phyloP scores from a whole-genome alignment of 2,329 filamentous ascomycete species.

The Aspergillus carbonarius region DNA sequence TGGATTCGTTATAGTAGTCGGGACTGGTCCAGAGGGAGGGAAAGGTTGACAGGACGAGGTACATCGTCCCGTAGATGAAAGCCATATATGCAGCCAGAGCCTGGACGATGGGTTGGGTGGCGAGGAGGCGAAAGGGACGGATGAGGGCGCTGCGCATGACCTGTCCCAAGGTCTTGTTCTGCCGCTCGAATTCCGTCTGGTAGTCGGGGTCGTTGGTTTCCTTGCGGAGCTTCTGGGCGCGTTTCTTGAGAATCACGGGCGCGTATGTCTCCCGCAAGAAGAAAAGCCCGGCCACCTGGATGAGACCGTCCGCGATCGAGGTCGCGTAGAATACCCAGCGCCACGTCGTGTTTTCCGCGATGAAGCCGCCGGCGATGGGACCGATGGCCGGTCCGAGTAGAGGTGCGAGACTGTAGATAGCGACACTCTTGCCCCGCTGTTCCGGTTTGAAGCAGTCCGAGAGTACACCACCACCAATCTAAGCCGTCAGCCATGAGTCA shows the following conservation, averaged over 20 bases:
- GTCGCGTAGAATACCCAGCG: conserved; percentile 72
- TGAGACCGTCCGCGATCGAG: conserved; percentile 60
- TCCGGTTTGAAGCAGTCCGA: conserved; percentile 61
- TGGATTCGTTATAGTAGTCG: conserved; percentile 54
- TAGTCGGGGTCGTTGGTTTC: conserved; percentile 39
- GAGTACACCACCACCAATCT: conserved; percentile 52
- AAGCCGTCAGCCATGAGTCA: conserved; percentile 1
- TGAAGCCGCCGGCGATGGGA: conserved; percentile 65
- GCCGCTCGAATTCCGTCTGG: conserved; percentile 43
- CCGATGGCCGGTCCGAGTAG: conserved; percentile 66
- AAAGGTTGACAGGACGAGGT: conserved; percentile 64
- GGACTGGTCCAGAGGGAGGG: conserved; percentile 55
- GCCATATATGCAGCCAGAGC: conserved; percentile 56
- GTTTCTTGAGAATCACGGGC: conserved; percentile 60
- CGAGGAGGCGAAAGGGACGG: conserved; percentile 57
- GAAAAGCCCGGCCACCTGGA: conserved; percentile 63
- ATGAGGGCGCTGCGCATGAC: conserved; percentile 46
- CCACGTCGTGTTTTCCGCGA: conserved; percentile 65
- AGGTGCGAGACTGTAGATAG: conserved; percentile 63
- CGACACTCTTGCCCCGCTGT: conserved; percentile 62
- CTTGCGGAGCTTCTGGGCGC: conserved; percentile 52
- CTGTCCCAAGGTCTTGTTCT: conserved; percentile 32
- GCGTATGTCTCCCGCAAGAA: conserved; percentile 66
- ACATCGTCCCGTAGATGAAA: conserved; percentile 62
- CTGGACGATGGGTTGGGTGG: conserved; percentile 62